A percentile compares a stretch with the other conserved stretches of the same genome.
Evolutionary conservation across 176 grass and related monocot species (phyloP).

Genomic region (Eleusine indica): DNA sequence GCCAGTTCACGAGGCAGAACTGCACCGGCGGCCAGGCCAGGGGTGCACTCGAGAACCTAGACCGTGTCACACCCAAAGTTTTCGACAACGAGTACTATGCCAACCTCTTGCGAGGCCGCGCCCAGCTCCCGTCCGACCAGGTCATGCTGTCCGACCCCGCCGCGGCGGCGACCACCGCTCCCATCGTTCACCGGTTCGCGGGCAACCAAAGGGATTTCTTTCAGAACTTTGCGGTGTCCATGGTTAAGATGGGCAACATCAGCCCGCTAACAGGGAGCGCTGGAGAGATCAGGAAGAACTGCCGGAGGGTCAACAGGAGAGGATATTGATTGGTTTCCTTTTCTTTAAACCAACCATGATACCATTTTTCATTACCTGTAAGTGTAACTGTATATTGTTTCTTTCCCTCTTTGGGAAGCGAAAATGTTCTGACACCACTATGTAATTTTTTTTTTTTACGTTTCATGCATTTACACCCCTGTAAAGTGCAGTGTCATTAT

Average conservation of each 20-base stretch:
- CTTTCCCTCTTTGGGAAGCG: no score
- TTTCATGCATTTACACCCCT: no score
- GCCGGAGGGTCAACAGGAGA: slow-evolving; percentile 45
- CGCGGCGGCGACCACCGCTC: slow-evolving; percentile 9
- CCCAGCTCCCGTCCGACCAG: slow-evolving; percentile 53
- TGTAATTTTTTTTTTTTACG: no score
- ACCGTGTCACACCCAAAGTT: slow-evolving; percentile 33
- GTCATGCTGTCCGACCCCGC: slow-evolving; percentile 37
- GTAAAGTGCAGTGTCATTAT: no score
- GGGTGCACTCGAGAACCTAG: slow-evolving; percentile 47
- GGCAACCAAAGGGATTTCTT: slow-evolving; percentile 50
- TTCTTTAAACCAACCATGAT: no score
- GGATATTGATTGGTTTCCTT: no score
- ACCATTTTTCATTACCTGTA: no score
- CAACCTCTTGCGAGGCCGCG: slow-evolving; percentile 36
- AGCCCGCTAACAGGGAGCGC: slow-evolving; percentile 34
- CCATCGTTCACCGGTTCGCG: slow-evolving; percentile 38
- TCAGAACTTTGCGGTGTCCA: slow-evolving; percentile 43
- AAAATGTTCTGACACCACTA: no score
- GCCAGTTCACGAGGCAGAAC: slow-evolving; percentile 30
- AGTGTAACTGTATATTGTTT: no score
- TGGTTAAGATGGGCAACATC: slow-evolving; percentile 79
- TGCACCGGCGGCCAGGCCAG: neutral
- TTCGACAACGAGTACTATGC: slow-evolving; percentile 67
- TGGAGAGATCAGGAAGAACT: slow-evolving; percentile 63